Conservation (phyloP, 495 filamentous ascomycete species). For the Penicillium longicatenatum region DNA sequence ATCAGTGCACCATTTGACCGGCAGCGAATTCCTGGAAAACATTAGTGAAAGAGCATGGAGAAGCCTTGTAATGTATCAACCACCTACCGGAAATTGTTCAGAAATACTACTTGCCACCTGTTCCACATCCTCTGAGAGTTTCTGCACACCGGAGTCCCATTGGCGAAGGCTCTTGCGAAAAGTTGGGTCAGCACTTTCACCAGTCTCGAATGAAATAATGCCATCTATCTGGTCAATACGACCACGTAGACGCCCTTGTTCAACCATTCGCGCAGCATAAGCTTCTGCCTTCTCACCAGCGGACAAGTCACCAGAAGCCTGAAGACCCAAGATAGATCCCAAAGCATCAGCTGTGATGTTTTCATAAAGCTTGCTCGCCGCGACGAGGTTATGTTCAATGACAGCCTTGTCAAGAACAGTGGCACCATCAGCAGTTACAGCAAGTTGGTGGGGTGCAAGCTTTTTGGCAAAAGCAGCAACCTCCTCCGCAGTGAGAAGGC, state of each 20-base stretch:
- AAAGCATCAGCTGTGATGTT: conserved; percentile 85
- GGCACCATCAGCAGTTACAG: conserved; percentile 80
- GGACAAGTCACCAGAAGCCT: conserved; percentile 40
- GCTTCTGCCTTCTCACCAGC: conserved; percentile 83
- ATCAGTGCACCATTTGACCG: conserved; percentile 33
- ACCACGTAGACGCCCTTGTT: conserved; percentile 83
- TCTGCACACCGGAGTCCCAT: conserved; percentile 89
- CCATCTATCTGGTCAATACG: conserved; percentile 94
- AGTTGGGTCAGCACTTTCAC: conserved; percentile 56
- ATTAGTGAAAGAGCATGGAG: conserved; percentile 17
- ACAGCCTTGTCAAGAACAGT: conserved; percentile 95
- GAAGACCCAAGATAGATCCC: conserved; percentile 71
- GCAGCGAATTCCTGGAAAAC: conserved; percentile 31
- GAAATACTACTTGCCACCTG: conserved; percentile 61
- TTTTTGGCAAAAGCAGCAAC: conserved; percentile 81
- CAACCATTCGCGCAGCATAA: conserved; percentile 92
- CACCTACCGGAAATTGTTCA: conserved; percentile 44
- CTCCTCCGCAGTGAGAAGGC: conserved; percentile 76
- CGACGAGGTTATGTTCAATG: conserved; percentile 92
- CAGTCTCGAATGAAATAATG: conserved; percentile 77
- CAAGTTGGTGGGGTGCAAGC: conserved; percentile 84
- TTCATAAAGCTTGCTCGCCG: conserved; percentile 79
- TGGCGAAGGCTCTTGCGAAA: conserved; percentile 64
- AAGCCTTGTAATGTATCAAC: no score
- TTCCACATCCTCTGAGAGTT: conserved; percentile 85